phyloP scores from a whole-genome alignment of 129 eudicot genomes.

The Heracleum sosnowskyi region DNA sequence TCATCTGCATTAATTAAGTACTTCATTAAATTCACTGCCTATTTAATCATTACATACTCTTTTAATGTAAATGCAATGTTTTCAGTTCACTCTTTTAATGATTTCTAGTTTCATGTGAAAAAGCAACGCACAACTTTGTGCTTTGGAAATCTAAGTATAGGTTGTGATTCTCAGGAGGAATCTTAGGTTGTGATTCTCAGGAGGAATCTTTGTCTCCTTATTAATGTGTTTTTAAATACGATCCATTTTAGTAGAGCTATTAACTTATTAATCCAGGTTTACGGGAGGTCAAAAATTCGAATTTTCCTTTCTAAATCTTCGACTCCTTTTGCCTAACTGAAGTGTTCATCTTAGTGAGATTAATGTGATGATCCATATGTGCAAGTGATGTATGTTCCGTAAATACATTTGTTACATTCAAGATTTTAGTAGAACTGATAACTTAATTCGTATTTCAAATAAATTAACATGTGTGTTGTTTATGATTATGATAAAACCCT shows the following conservation, averaged over 20 bases:
- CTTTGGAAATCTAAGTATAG: constrained; percentile 30
- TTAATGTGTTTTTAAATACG: too few species aligned
- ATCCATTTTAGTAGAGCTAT: neutral
- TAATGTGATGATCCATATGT: neutral
- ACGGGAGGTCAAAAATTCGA: too few species aligned
- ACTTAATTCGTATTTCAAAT: neutral
- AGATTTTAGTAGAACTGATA: neutral
- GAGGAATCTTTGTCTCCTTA: too few species aligned
- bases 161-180: constrained; percentile 15
- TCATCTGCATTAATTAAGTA: neutral
- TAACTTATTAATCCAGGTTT: neutral
- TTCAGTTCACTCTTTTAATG: neutral
- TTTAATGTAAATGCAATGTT: neutral
- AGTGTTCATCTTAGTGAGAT: neutral
- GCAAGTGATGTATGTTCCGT: neutral
- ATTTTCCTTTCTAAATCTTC: too few species aligned
- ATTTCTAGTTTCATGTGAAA: constrained; percentile 4
- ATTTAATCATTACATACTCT: neutral
- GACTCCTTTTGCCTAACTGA: neutral
- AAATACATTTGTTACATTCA: too few species aligned
- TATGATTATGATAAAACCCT: neutral
- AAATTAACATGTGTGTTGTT: neutral
- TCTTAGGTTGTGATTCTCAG: too few species aligned
- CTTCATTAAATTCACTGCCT: neutral
- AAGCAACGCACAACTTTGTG: neutral